Conservation (phyloP, 1,139 yeast genomes). For the Zygosaccharomyces pseudobailii region DNA sequence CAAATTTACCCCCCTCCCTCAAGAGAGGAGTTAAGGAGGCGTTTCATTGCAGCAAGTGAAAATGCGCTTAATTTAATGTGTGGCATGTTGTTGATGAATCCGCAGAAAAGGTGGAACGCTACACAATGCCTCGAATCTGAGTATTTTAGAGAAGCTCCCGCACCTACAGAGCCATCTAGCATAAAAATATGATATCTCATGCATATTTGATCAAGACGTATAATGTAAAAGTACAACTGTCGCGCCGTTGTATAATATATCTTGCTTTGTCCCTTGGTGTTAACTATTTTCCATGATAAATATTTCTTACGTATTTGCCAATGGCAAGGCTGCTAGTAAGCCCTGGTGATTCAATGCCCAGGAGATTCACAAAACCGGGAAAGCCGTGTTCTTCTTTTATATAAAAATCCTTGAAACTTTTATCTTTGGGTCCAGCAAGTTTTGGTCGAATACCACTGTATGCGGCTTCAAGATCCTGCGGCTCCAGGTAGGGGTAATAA, state of each 20-base stretch:
- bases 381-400: constrained; percentile 61
- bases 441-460: constrained; percentile 87
- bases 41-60: constrained; percentile 92
- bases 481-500: constrained; percentile 58
- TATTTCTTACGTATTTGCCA: constrained; percentile 59
- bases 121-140: constrained; percentile 60
- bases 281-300: constrained; percentile 32
- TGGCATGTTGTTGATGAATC: constrained; percentile 73
- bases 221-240: constrained; percentile 1
- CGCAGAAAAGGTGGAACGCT: constrained; percentile 65
- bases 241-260: not conserved
- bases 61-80: constrained; percentile 73
- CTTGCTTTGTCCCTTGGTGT: not conserved
- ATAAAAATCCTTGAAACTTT: constrained; percentile 62
- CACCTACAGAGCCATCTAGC: constrained; percentile 65
- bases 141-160: constrained; percentile 70
- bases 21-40: constrained; percentile 68
- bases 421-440: constrained; percentile 43
- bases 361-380: constrained; percentile 72
- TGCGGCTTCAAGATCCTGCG: constrained; percentile 53
- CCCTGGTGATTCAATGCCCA: constrained; percentile 91
- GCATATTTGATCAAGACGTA: too few species aligned
- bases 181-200: constrained; percentile 23
- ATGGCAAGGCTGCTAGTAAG: constrained; percentile 78
- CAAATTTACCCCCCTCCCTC: constrained; percentile 81